Conservation (phyloP, 495 filamentous ascomycete genomes). For the Penicillium goetzii region DNA sequence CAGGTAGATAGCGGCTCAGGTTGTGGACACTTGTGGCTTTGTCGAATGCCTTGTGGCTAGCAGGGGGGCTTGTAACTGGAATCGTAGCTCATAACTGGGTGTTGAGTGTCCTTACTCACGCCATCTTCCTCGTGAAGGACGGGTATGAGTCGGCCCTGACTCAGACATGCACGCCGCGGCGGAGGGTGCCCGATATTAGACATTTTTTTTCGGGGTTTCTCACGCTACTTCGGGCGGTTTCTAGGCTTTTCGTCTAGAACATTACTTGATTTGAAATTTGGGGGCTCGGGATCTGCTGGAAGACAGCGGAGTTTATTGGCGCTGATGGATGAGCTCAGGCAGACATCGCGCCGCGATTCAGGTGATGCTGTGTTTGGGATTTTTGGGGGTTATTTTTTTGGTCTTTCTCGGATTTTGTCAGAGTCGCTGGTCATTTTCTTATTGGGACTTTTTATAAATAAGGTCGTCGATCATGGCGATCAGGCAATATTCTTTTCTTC, state of each 20-base stretch:
- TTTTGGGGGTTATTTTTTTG: slow-evolving; percentile 5
- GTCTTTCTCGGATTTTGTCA: neutral
- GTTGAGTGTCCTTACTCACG: neutral
- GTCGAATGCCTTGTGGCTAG: neutral
- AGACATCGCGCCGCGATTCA: neutral
- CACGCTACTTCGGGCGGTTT: neutral
- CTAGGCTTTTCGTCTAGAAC: slow-evolving; percentile 19
- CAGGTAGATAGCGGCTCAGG: neutral
- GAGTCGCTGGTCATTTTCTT: neutral
- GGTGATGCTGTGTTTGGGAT: slow-evolving; percentile 2
- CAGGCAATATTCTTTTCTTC: neutral
- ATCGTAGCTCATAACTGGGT: neutral
- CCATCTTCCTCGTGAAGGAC: neutral
- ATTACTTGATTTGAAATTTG: slow-evolving; percentile 14
- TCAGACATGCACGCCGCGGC: slow-evolving; percentile 22
- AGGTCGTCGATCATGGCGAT: slow-evolving; percentile 8
- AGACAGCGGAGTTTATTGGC: neutral
- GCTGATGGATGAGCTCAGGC: slow-evolving; percentile 8
- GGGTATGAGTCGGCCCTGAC: slow-evolving; percentile 24
- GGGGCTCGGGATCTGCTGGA: neutral
- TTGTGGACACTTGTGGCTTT: neutral
- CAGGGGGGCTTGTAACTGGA: neutral
- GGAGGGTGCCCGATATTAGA: neutral
- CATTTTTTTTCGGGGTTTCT: neutral
- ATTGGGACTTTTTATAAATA: slow-evolving; percentile 6